A percentile compares a stretch with the other conserved stretches of the same genome.
Conservation (phyloP, 2,329 filamentous ascomycete genomes). For the Amylocarpus encephaloides region DNA sequence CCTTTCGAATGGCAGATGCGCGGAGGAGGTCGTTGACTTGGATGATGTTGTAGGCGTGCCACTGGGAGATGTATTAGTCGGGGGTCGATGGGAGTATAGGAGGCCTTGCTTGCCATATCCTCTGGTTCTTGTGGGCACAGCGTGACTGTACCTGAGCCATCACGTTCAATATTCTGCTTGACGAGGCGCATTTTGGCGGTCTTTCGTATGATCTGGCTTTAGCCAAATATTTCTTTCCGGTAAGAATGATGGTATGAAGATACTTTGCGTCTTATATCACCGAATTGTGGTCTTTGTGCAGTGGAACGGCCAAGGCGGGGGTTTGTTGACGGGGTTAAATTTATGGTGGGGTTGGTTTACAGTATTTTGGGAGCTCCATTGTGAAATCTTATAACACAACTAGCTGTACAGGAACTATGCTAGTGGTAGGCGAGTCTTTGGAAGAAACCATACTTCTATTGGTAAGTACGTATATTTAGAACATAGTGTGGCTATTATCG, state of each 20-base stretch:
- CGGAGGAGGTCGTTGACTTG: conserved; percentile 57
- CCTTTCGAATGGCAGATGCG: conserved; percentile 59
- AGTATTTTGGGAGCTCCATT: too few species aligned
- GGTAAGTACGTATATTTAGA: too few species aligned
- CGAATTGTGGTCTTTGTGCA: too few species aligned
- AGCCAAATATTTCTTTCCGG: too few species aligned
- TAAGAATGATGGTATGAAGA: too few species aligned
- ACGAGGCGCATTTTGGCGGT: conserved; percentile 52
- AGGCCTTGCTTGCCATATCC: conserved; percentile 55
- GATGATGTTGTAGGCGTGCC: conserved; percentile 71
- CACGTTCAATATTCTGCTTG: conserved; percentile 59
- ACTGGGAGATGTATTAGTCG: conserved; percentile 38
- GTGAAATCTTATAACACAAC: too few species aligned
- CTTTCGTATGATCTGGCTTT: neutral
- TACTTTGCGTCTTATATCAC: too few species aligned
- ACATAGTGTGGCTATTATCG: too few species aligned
- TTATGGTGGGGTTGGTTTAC: too few species aligned
- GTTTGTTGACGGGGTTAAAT: neutral
- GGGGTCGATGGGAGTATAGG: neutral
- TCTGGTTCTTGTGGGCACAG: conserved; percentile 67
- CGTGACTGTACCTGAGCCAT: conserved; percentile 59
- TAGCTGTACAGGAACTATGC: too few species aligned
- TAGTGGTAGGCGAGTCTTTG: too few species aligned
- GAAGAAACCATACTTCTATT: too few species aligned
- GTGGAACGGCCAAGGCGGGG: neutral